Base-by-base conservation (phyloP, 208 protist species). In the Acanthamoeba lenticulata region DNA sequence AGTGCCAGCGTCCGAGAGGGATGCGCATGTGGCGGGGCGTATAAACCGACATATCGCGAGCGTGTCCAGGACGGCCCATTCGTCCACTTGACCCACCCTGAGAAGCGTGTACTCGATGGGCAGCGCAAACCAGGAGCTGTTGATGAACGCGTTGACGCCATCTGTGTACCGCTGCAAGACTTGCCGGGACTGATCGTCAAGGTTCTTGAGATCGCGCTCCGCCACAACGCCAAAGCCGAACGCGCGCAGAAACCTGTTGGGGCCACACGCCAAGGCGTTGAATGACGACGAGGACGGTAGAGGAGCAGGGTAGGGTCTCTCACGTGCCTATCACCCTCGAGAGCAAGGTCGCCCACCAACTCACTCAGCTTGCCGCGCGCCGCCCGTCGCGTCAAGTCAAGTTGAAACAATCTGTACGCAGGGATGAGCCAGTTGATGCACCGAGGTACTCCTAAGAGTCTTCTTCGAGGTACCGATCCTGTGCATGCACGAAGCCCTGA, bases 81-180 rank as follows among this genome's bases (percentile, higher is more conserved):
- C 34, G 38, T 79, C 36, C 69, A 79, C 69, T 24, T 38, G 11
- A 6, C 11, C 3, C 69, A 79, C 38, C 11, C 69, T 32, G 17
- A 79, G 38, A 7, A 79, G n/a, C 7, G 69, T 79, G 38, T 79
- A 79, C 69, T 79, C 69, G 69, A 79, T 79, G 6, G 69, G 69
- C 36, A 79, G 27, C 36, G n/a, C 36, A 42, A 79, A 79, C 69
- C 69, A 79, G 9, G 69, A 32, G 69, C 69, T 79, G 36, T 79
- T 79, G 36, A 79, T 38, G 69, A 79, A 79, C 9, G 69, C 29
- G 38, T 79, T 79, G 69, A 79, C 24, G 38, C 69, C 69, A 32
- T 42, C 32, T 24, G 69, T 79, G 36, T 79, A 79, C 17, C 69
- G 4, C 69, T 79, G 69, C 38, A 79, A 42, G 3, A 44, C 69